A percentile compares a stretch with the other conserved stretches of the same genome.
Conservation (phyloP, 352 stramenopile genomes). For the Phytophthora pseudosyringae region DNA sequence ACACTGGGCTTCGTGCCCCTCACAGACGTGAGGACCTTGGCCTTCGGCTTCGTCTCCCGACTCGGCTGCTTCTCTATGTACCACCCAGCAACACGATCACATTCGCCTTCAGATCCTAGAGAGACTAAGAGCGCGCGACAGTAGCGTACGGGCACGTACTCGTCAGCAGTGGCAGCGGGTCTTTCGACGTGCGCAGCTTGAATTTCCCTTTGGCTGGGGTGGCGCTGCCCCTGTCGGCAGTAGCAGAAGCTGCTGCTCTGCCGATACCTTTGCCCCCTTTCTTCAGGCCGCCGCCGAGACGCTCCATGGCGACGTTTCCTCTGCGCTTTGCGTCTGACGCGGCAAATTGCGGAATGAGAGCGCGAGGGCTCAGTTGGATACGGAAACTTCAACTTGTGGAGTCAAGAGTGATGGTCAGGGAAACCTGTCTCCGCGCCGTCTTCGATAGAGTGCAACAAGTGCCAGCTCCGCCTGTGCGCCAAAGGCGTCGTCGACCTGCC, state of each 20-base stretch:
- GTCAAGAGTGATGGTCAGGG: constrained; percentile 48
- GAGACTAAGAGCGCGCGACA: not conserved
- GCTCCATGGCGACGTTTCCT: constrained; percentile 23
- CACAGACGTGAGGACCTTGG: constrained; percentile 19
- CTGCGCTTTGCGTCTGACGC: constrained; percentile 11
- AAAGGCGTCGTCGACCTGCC: constrained; percentile 38
- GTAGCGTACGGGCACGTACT: constrained; percentile 22
- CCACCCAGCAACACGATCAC: not conserved
- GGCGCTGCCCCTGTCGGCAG: constrained; percentile 1
- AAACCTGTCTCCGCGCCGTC: constrained; percentile 42
- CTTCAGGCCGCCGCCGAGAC: constrained; percentile 11
- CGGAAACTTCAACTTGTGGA: constrained; percentile 39
- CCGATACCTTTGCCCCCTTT: constrained; percentile 1
- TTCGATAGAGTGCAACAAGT: constrained; percentile 56
- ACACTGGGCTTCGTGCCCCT: constrained; percentile 4
- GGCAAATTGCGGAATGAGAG: constrained; percentile 37
- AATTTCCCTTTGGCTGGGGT: constrained; percentile 28
- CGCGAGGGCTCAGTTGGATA: not conserved
- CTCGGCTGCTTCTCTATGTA: constrained; percentile 26
- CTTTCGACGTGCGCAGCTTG: constrained; percentile 29
- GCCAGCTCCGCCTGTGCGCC: constrained; percentile 49
- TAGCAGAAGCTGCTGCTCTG: not conserved
- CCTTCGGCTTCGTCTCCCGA: constrained; percentile 27
- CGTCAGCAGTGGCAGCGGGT: constrained; percentile 21
- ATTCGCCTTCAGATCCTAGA: not conserved